A percentile compares a stretch with the other conserved stretches of the same genome.
phyloP scores from a whole-genome alignment of 352 stramenopile genomes.

The Thalassiosira livingstoniorum region DNA sequence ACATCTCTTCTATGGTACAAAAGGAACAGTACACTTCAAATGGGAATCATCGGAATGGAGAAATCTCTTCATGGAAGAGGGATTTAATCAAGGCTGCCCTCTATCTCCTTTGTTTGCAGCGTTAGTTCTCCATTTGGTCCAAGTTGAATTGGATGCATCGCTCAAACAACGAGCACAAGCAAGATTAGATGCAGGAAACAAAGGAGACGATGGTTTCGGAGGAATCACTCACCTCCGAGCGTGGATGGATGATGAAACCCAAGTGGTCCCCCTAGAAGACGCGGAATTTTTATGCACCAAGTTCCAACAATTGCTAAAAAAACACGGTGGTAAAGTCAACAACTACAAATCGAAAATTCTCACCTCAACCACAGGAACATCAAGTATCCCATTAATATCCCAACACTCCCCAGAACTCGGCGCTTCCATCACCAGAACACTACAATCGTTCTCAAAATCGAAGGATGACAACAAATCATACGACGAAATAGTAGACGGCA shows the following conservation, averaged over 20 bases:
- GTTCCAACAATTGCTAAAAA: neutral
- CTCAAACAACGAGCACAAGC: constrained; percentile 1
- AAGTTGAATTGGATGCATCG: neutral
- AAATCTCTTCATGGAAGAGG: constrained; percentile 28
- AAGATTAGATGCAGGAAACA: neutral
- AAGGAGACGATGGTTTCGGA: constrained; percentile 20
- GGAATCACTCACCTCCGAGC: constrained; percentile 23
- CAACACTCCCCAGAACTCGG: neutral
- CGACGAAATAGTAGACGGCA: neutral
- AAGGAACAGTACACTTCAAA: constrained; percentile 24
- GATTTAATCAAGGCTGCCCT: constrained; percentile 43
- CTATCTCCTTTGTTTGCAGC: constrained; percentile 34
- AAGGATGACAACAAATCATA: neutral
- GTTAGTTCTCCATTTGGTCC: constrained; percentile 25
- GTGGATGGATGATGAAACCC: constrained; percentile 14
- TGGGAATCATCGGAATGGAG: constrained; percentile 22
- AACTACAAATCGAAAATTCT: neutral
- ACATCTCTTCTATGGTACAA: constrained; percentile 15
- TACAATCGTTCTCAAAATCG: neutral
- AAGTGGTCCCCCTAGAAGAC: constrained; percentile 11
- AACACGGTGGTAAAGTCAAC: constrained; percentile 14
- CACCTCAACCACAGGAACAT: neutral
- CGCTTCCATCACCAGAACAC: neutral
- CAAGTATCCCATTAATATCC: neutral
- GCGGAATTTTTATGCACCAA: constrained; percentile 6